Base-by-base conservation (phyloP, 75 land plant species). In the Selaginella tamariscina region DNA sequence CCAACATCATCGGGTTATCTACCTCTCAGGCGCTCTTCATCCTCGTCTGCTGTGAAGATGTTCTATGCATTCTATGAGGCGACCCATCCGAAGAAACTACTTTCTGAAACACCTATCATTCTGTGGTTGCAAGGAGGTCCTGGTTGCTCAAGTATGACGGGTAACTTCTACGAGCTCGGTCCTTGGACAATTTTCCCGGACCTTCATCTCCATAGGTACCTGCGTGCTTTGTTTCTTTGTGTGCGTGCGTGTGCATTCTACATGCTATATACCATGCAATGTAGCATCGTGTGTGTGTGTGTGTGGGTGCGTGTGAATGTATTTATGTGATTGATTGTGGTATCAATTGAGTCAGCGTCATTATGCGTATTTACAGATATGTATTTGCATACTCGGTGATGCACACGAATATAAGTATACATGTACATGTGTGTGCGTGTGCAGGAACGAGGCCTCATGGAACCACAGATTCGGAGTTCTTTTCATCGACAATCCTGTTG, bases 61-160 rank as follows among this genome's bases (percentile, higher is more conserved):
- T 87, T 85, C 80, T 87, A 65, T 64, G 64, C 84, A 24, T 91
- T 71, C 83, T 87, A 85, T 70, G 88, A 88, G 72, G 84, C 96
- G 20, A 81, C 80, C 49, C 68, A 67, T 0, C 71, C 79, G 1
- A 22, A 32, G 26, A 33, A 70, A 13, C 18, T n/a, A 30, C 73
- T 66, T n/a, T 1, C 73, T 0, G 26, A 24, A 11, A 65, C 62
- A 21, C 96, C 91, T 11, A 70, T 85, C 56, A 65, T 88, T 24
- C 68, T 90, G 39, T 90, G 96, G 96, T 79, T 90, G 66, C 86
- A 87, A 60, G 78, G 91, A 86, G 8, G 92, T 86, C 96, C 96
- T 26, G 96, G 92, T 31, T 88, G 96, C 76, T 91, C 92, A 24
- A 82, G 92, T 67, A 74, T 85, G 83, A 26, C 80, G n/a, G 96